Evolutionary conservation across 1,284 basidiomycete species (phyloP), one percentile per base, ranked within the genome.

Genomic region (Xerocomus amazonicus): DNA sequence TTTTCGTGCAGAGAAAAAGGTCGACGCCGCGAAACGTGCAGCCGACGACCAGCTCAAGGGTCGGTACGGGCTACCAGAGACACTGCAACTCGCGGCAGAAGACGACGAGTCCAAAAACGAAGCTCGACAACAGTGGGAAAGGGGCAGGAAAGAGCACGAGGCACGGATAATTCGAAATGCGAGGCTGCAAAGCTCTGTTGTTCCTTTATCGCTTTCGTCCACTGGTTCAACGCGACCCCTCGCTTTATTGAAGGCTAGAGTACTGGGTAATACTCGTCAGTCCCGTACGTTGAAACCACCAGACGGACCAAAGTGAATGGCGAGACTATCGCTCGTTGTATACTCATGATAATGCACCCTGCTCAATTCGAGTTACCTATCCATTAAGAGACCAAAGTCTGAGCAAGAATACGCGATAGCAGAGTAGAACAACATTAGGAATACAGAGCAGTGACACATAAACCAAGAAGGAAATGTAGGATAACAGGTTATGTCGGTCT

Each of bases 1-100:
- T 16, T 97, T 98, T 63, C 81, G 97, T 1, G 79, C 81, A 51
- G 89, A 90, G 59, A 98, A 97, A 73, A 88, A 86, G 65, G 68
- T 87, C 1, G 82, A 88, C 47, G 73, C 81, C 53, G 78, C 76
- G 38, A 84, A 84, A 56, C 75, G 81, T 49, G 75, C 73, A 28
- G 76, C 74, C 9, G 91, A 97, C 59, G 81, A 87, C 36, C 70
- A 70, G 10, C 68, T 96, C 39, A 87, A 84, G 57, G 78, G 75
- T 31, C 76, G 78, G 53, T 94, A 90, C 68, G 92, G 81, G 0
- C 70, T 97, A 7, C 85, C 84, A 1, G 78, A 81, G 49, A 70
- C 73, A 5, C 67, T 92, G 28, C 70, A 63, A 17, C 75, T 92
- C 6, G 65, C 82, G 3, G 77, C 75, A 35, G 83, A 87, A 31